Evolutionary conservation across 257 asterid genomes (phyloP), one percentile per base, ranked within the genome.

Genomic region (Solanum ossicruentum): DNA sequence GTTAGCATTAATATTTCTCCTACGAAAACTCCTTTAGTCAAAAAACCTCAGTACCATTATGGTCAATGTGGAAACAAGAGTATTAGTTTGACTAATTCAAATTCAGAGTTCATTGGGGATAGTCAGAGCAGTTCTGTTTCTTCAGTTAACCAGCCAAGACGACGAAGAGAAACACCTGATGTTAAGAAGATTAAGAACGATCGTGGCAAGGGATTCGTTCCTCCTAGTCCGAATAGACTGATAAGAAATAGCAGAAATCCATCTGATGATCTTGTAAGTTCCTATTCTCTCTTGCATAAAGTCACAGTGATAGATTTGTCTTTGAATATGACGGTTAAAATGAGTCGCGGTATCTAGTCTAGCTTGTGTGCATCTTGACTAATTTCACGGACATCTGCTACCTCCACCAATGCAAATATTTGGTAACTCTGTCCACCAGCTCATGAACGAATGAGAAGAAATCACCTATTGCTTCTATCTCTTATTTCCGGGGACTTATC

Each of bases 221-320:
- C 87, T 10, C 70, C 91, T 39, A 88, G 86, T 45, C 89, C 71
- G 8, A 69, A 75, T 72, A 85, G 69, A 54, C 77, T 70, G 83
- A 86, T 70, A 36, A 28, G 78, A 28, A 82, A 82, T 11, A 86
- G 86, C 69, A 66, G 80, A 55, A 86, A 86, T 78, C 63, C 85
- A 26, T 75, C 82, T 63, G 94, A 92, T 82, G 95, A 92, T 69
- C 51, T 86, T 54, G 95, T 94, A 89, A 92, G 95, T 86, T 66
- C 18, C 57, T 41, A 17, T 4, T 39, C 63, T 77, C 5, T 11
- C 32, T 36, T 84, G 20, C 17, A 10, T 61, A 32, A 32, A 32
- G 17, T 18, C 55, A 41, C 20, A 10, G 80, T 20, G 55, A 43
- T 43, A 20, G 3, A 11, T 43, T 20, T 71, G 54, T 69, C 26